phyloP scores from a whole-genome alignment of 768 basidiomycete genomes.

The Chalciporus sphaerocephalus region DNA sequence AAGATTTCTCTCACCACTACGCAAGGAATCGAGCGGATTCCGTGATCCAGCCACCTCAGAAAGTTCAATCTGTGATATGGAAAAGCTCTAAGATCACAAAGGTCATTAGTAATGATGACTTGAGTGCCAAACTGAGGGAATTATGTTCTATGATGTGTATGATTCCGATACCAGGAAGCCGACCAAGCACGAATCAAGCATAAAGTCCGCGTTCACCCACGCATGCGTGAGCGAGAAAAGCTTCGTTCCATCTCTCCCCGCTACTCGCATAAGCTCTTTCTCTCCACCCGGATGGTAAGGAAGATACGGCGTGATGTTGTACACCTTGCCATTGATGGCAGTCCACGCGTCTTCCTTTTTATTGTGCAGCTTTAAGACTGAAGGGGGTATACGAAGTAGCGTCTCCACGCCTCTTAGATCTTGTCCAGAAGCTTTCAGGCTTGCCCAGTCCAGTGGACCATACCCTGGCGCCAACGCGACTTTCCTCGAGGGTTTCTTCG shows the following conservation, averaged over 20 bases:
- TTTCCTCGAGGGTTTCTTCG: slow-evolving; percentile 62
- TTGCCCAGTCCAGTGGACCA: slow-evolving; percentile 92
- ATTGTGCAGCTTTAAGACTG: slow-evolving; percentile 75
- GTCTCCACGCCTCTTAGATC: slow-evolving; percentile 74
- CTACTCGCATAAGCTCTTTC: slow-evolving; percentile 90
- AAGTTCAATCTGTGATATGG: too few species aligned
- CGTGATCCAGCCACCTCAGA: too few species aligned
- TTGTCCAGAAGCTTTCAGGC: slow-evolving; percentile 71
- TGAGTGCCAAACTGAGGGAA: background rate
- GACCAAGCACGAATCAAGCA: slow-evolving; percentile 90
- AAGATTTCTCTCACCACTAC: too few species aligned
- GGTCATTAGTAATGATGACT: background rate
- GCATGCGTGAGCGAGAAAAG: slow-evolving; percentile 89
- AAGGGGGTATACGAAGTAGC: slow-evolving; percentile 67
- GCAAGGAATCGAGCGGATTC: too few species aligned
- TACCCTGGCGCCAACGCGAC: slow-evolving; percentile 89
- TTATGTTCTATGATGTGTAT: slow-evolving; percentile 32
- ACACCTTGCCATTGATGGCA: slow-evolving; percentile 87
- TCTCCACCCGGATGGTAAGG: slow-evolving; percentile 93
- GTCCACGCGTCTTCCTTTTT: slow-evolving; percentile 90
- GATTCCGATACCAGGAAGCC: slow-evolving; percentile 83
- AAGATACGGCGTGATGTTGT: slow-evolving; percentile 92
- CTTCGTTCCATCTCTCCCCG: slow-evolving; percentile 91
- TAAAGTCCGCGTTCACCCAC: slow-evolving; percentile 96
- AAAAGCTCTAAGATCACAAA: background rate